Conservation (phyloP, 257 asterid genomes). For the Solanum chmielewskii region DNA sequence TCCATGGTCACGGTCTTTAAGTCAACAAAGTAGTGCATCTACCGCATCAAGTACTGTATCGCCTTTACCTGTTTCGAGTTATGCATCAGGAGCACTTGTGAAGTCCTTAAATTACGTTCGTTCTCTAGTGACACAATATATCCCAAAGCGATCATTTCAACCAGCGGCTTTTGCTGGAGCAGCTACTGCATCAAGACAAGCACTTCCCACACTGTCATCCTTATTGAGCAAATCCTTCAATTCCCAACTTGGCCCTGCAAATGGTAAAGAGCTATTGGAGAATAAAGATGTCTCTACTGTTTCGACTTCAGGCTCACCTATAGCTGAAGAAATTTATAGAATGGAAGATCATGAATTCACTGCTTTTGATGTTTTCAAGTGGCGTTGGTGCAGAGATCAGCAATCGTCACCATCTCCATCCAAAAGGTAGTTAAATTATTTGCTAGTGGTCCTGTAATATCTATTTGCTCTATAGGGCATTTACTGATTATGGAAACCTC, state of each 20-base stretch:
- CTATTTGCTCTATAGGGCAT: neutral
- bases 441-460: slow-evolving; percentile 13
- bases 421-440: slow-evolving; percentile 49
- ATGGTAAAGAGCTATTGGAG: slow-evolving; percentile 69
- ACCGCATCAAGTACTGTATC: slow-evolving; percentile 42
- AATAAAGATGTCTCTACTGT: slow-evolving; percentile 64
- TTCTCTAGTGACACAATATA: slow-evolving; percentile 80
- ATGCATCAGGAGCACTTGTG: slow-evolving; percentile 84
- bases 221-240: slow-evolving; percentile 89
- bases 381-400: slow-evolving; percentile 96
- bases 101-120: slow-evolving; percentile 91
- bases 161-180: slow-evolving; percentile 98
- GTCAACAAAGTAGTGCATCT: slow-evolving; percentile 47
- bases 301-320: slow-evolving; percentile 62
- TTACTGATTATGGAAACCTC: slow-evolving; percentile 13
- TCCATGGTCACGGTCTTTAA: slow-evolving; percentile 59
- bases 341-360: slow-evolving; percentile 63
- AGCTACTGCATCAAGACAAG: slow-evolving; percentile 72
- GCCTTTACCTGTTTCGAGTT: slow-evolving; percentile 82
- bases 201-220: slow-evolving; percentile 82
- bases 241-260: slow-evolving; percentile 76
- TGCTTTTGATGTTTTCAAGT: slow-evolving; percentile 79
- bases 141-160: slow-evolving; percentile 91
- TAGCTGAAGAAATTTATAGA: slow-evolving; percentile 75
- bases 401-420: slow-evolving; percentile 62